phyloP scores from a whole-genome alignment of 1,139 yeast species.

The Pichia sp. region DNA sequence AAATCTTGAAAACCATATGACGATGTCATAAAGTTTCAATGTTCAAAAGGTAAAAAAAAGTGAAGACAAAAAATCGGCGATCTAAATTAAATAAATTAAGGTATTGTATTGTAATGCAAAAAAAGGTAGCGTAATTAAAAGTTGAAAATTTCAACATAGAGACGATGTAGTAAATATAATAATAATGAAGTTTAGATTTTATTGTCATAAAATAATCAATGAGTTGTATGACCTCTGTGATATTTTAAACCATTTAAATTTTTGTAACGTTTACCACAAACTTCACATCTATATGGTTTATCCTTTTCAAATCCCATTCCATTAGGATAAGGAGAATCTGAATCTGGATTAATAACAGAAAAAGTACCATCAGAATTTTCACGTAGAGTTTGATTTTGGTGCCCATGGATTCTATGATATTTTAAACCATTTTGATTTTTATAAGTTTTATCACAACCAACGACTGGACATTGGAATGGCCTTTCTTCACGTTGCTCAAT shows the following conservation, averaged over 20 bases:
- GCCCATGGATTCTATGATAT: constrained; percentile 95
- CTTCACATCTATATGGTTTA: constrained; percentile 97
- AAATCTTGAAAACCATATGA: background rate
- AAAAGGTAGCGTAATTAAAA: background rate
- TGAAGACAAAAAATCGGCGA: background rate
- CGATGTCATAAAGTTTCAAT: too few species aligned
- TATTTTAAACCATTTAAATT: constrained; percentile 93
- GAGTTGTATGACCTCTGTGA: constrained; percentile 97
- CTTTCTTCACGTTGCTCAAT: constrained; percentile 89
- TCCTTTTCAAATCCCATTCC: constrained; percentile 94
- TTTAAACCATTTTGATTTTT: constrained; percentile 96
- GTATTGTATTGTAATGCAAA: too few species aligned
- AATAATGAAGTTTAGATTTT: background rate
- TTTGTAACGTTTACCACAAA: constrained; percentile 95
- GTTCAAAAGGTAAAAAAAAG: background rate
- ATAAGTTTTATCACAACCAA: constrained; percentile 96
- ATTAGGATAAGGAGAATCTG: constrained; percentile 85
- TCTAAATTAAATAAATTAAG: background rate
- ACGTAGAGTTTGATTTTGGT: constrained; percentile 87
- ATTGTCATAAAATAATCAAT: constrained; percentile 34
- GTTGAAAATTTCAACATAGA: background rate
- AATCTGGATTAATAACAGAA: constrained; percentile 87
- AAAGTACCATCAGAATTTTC: constrained; percentile 92
- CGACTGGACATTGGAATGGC: constrained; percentile 96
- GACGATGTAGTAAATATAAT: background rate